Evolutionary conservation across 768 basidiomycete genomes (phyloP).

Genomic region (Rhizopogon vesiculosus): DNA sequence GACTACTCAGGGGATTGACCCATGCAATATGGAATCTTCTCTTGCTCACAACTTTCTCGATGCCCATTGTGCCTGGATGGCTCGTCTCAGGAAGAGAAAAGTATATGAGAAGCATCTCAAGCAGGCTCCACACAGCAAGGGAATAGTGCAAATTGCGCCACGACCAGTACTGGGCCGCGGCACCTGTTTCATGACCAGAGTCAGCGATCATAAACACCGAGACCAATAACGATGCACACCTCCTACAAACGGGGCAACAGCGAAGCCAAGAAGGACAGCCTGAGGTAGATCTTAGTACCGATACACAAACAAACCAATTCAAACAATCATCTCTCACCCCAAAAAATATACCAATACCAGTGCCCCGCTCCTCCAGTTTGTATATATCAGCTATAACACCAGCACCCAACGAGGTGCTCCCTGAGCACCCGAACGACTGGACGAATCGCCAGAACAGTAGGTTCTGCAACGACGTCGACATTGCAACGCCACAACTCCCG

Average conservation of each 20-base stretch:
- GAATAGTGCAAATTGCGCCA: slow-evolving; percentile 24
- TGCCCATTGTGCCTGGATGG: not conserved
- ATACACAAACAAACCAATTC: too few relatives aligned
- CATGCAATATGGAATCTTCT: slow-evolving; percentile 12
- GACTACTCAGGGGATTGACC: slow-evolving; percentile 28
- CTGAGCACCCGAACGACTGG: slow-evolving; percentile 55
- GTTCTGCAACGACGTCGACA: slow-evolving; percentile 36
- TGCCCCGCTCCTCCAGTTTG: too few relatives aligned
- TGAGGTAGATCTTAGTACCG: not conserved
- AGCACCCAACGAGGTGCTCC: slow-evolving; percentile 5
- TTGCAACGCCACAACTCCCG: slow-evolving; percentile 6
- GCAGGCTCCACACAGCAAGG: slow-evolving; percentile 34
- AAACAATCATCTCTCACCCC: too few relatives aligned
- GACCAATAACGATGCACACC: slow-evolving; percentile 23
- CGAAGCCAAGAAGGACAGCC: slow-evolving; percentile 45
- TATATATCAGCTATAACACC: too few relatives aligned
- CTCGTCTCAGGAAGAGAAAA: slow-evolving; percentile 2
- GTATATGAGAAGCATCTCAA: slow-evolving; percentile 19
- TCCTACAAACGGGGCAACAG: slow-evolving; percentile 51
- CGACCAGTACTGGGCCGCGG: slow-evolving; percentile 48
- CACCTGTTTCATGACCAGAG: slow-evolving; percentile 21
- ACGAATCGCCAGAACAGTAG: slow-evolving; percentile 55
- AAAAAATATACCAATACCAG: too few relatives aligned
- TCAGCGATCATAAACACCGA: not conserved
- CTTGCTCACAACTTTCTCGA: slow-evolving; percentile 18